phyloP scores from a whole-genome alignment of 208 protist species.

The Blastocrithidia nonstop region DNA sequence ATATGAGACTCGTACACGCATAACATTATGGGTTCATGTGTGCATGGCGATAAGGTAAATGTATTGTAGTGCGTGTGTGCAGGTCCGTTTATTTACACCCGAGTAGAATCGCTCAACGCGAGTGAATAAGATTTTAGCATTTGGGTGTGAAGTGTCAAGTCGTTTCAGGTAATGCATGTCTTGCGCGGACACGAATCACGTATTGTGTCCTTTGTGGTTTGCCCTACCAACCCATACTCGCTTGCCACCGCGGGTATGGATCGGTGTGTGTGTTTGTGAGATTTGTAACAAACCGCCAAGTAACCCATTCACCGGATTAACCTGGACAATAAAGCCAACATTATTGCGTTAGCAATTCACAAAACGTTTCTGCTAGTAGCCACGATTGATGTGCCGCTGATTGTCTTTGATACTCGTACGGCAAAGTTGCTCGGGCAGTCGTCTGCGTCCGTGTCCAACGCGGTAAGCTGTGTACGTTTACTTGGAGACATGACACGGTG shows the following conservation, averaged over 20 bases:
- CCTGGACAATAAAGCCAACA: slow-evolving; percentile 1
- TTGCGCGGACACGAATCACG: slow-evolving; percentile 41
- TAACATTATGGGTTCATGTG: slow-evolving; percentile 18
- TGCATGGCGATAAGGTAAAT: slow-evolving; percentile 19
- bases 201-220: slow-evolving; percentile 35
- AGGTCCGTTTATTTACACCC: slow-evolving; percentile 22
- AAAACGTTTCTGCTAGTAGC: no score
- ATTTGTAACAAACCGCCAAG: background rate
- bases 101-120: slow-evolving; percentile 20
- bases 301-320: slow-evolving; percentile 7
- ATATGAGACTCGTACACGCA: slow-evolving; percentile 39
- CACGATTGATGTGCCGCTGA: no score
- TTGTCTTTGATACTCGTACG: no score
- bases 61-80: slow-evolving; percentile 46
- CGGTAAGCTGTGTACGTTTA: no score
- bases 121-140: slow-evolving; percentile 42
- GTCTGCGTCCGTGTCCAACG: no score
- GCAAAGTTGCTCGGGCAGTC: no score
- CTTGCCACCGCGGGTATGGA: slow-evolving; percentile 10
- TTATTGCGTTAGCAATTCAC: no score
- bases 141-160: slow-evolving; percentile 39
- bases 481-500: no score
- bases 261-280: slow-evolving; percentile 1
- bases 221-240: slow-evolving; percentile 13
- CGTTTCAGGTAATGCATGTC: slow-evolving; percentile 17